phyloP scores from a whole-genome alignment of 2,329 filamentous ascomycete species.

The Fusarium sp. region DNA sequence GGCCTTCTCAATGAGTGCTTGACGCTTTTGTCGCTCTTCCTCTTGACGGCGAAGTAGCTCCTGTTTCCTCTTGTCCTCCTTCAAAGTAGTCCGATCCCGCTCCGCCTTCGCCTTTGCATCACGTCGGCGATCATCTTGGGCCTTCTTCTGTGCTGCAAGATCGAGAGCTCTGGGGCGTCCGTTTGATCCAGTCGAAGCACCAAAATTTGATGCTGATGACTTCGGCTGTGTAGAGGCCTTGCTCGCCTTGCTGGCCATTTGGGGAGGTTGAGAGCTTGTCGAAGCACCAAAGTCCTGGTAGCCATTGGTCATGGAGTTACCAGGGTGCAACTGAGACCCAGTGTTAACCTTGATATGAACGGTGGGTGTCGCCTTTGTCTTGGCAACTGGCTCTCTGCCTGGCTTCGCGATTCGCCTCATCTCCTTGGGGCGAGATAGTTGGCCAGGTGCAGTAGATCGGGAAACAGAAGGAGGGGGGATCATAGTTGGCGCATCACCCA shows the following conservation, averaged over 20 bases:
- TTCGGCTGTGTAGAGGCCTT: slow-evolving; percentile 72
- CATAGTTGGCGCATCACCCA: slow-evolving; percentile 63
- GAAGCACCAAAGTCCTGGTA: slow-evolving; percentile 59
- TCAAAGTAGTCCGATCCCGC: slow-evolving; percentile 74
- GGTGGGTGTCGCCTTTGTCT: slow-evolving; percentile 74
- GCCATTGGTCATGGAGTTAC: slow-evolving; percentile 66
- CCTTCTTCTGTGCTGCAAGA: slow-evolving; percentile 82
- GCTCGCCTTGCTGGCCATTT: slow-evolving; percentile 72
- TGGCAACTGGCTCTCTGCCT: slow-evolving; percentile 67
- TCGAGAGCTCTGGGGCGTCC: slow-evolving; percentile 77
- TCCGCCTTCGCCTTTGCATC: slow-evolving; percentile 86
- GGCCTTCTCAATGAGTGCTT: slow-evolving; percentile 70
- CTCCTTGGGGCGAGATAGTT: slow-evolving; percentile 62
- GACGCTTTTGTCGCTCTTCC: slow-evolving; percentile 69
- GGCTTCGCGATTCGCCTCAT: slow-evolving; percentile 71
- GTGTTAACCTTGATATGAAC: slow-evolving; percentile 76
- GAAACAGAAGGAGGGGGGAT: slow-evolving; percentile 72
- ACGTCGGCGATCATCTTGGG: slow-evolving; percentile 84
- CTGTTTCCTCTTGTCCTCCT: slow-evolving; percentile 72
- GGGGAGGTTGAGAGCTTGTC: slow-evolving; percentile 52
- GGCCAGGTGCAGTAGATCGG: slow-evolving; percentile 60
- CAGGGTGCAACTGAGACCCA: slow-evolving; percentile 70
- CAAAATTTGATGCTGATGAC: slow-evolving; percentile 68
- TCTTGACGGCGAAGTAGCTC: slow-evolving; percentile 71
- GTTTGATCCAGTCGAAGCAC: slow-evolving; percentile 64